Evolutionary conservation across 83 land plant species (phyloP), one percentile per base, ranked within the genome.

Genomic region (Picea engelmannii): DNA sequence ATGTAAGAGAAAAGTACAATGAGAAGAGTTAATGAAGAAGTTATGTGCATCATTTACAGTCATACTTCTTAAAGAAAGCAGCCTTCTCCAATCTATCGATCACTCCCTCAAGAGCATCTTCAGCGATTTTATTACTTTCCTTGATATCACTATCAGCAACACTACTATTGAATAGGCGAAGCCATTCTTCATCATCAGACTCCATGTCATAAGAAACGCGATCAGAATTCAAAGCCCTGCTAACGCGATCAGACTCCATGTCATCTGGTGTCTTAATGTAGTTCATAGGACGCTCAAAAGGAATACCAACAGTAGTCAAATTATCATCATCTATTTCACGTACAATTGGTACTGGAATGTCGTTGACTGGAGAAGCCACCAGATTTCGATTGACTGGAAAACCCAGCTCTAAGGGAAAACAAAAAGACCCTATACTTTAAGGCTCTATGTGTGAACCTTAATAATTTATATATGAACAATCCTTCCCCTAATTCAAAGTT

Each of bases 171-270:
- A 86, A 84, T 38, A 66, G 78, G 11, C 65, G 21, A 13, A 90
- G 86, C 89, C 90, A 92, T 52, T 82, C 78, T 74, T 90, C 94
- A 90, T 92, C 92, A 9, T 84, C 94, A 24, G 89, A 92, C 68
- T 92, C 94, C 86, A 88, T 83, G 62, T 92, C 92, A 85, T 92
- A 47, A 47, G n/a, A 0, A 7, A 86, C 49, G 20, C 55, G 74
- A 31, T 73, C 86, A 64, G 76, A 82, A 6, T n/a, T 35, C 78
- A 92, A 9, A 55, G 90, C 90, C 69, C 92, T 82, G 2, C 80
- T 80, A 40, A 92, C n/a, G n/a, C n/a, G n/a, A n/a, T n/a, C n/a
- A n/a, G n/a, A n/a, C n/a, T n/a, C n/a, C n/a, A n/a, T n/a, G 85
- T 88, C 88, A 60, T 64, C 78, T 23, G 67, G 55, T 20, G 81